Conservation (phyloP, 2,329 filamentous ascomycete species). For the Ophiosphaerella korrae region DNA sequence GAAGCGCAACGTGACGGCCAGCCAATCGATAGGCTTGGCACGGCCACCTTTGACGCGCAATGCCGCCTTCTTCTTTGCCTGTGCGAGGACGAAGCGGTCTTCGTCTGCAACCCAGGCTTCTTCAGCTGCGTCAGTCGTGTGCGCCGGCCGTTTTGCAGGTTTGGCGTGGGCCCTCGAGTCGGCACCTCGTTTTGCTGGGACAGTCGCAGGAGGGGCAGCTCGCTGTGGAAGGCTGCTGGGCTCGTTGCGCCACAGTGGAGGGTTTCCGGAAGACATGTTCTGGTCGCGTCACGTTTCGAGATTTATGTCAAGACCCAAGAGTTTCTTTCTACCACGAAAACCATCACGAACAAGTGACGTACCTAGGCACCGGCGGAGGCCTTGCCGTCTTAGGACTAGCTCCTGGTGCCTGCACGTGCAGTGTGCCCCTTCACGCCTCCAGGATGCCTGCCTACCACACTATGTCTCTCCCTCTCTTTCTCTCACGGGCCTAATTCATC, state of each 20-base stretch:
- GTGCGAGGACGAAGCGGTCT: conserved; percentile 92
- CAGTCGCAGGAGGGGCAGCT: conserved; percentile 35
- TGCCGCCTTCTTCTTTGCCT: conserved; percentile 97
- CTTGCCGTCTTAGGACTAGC: not conserved
- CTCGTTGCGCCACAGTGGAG: conserved; percentile 41
- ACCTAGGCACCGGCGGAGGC: conserved; percentile 14
- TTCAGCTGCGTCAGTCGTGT: conserved; percentile 54
- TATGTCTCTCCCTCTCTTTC: too few species aligned
- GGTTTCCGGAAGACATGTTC: conserved; percentile 40
- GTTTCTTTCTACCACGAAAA: too few species aligned
- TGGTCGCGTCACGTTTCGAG: not conserved
- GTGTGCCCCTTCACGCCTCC: too few species aligned
- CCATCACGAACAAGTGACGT: conserved; percentile 16
- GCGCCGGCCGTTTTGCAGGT: conserved; percentile 49
- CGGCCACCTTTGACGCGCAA: conserved; percentile 91
- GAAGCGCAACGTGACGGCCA: conserved; percentile 87
- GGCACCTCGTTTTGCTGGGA: conserved; percentile 51
- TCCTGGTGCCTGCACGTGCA: conserved; percentile 16
- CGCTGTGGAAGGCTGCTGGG: conserved; percentile 26
- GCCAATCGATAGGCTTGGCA: conserved; percentile 89
- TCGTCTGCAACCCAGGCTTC: conserved; percentile 85
- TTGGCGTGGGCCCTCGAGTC: conserved; percentile 35
- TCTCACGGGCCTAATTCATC: too few species aligned
- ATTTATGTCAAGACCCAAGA: too few species aligned
- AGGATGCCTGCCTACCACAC: too few species aligned